phyloP scores from a whole-genome alignment of 305 asterid genomes.

The Solanum hybrid region DNA sequence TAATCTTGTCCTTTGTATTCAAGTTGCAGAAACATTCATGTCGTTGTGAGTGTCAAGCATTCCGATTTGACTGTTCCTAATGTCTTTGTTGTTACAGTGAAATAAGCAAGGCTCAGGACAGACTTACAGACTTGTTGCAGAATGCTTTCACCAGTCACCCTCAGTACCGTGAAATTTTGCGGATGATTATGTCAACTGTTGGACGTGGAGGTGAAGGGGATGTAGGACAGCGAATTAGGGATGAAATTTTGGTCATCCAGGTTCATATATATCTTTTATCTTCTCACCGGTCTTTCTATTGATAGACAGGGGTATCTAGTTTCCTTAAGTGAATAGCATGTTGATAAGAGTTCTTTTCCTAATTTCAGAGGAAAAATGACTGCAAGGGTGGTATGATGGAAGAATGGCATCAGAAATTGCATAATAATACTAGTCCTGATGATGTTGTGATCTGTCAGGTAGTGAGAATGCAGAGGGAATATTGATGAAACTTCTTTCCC shows the following conservation, averaged over 20 bases:
- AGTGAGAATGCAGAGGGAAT: conserved; percentile 8
- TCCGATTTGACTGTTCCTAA: conserved; percentile 2
- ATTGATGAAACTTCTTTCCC: background rate
- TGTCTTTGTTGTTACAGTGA: conserved; percentile 47
- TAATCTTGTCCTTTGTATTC: background rate
- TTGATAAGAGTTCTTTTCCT: background rate
- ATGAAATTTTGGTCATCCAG: conserved; percentile 95
- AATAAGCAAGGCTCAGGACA: conserved; percentile 96
- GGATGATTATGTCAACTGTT: conserved; percentile 94
- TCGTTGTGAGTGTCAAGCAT: background rate
- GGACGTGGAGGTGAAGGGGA: conserved; percentile 99
- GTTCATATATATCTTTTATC: conserved; percentile 25
- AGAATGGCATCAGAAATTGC: conserved; percentile 99
- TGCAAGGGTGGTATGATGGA: conserved; percentile 99
- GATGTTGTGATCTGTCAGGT: conserved; percentile 99
- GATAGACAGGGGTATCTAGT: background rate
- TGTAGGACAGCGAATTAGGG: conserved; percentile 98
- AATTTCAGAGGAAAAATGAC: conserved; percentile 71
- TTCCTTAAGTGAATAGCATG: background rate
- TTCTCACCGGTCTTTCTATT: background rate
- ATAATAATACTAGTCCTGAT: conserved; percentile 98
- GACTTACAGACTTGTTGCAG: conserved; percentile 87
- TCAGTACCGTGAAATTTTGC: conserved; percentile 63
- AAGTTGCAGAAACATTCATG: background rate
- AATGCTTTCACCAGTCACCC: conserved; percentile 51